Evolutionary conservation across 192 early-diverging fungal species (phyloP).

Genomic region (Backusella sp.): DNA sequence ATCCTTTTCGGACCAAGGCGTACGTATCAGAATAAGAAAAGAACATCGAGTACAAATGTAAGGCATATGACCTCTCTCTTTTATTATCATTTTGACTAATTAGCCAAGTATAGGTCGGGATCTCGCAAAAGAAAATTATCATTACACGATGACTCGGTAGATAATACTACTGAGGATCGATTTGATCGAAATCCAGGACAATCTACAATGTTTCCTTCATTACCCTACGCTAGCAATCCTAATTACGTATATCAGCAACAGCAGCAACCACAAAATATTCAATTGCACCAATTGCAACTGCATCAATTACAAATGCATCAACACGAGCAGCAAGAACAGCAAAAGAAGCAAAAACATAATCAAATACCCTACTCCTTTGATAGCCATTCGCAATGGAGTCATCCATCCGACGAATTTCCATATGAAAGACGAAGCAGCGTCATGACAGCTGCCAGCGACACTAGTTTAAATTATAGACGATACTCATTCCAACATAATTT

Average conservation of each 20-base stretch:
- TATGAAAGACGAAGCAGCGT: neutral
- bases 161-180: neutral
- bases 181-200: constrained; percentile 8
- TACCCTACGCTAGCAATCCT: neutral
- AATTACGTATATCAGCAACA: constrained; percentile 5
- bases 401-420: neutral
- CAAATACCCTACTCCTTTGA: neutral
- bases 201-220: constrained; percentile 7
- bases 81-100: neutral
- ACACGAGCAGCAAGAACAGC: neutral
- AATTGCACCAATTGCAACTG: constrained; percentile 1
- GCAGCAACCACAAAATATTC: neutral
- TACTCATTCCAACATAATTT: constrained; percentile 1
- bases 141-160: neutral
- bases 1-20: constrained; percentile 91
- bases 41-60: constrained; percentile 57
- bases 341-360: neutral
- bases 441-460: neutral
- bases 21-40: constrained; percentile 89
- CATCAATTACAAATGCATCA: constrained; percentile 1
- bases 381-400: neutral
- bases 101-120: constrained; percentile 1
- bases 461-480: neutral
- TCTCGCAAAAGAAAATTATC: constrained; percentile 17
- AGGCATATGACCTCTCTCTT: neutral